Base-by-base conservation (phyloP, 805 yeast genomes). In the Saccharomycopsis lassenensis region DNA sequence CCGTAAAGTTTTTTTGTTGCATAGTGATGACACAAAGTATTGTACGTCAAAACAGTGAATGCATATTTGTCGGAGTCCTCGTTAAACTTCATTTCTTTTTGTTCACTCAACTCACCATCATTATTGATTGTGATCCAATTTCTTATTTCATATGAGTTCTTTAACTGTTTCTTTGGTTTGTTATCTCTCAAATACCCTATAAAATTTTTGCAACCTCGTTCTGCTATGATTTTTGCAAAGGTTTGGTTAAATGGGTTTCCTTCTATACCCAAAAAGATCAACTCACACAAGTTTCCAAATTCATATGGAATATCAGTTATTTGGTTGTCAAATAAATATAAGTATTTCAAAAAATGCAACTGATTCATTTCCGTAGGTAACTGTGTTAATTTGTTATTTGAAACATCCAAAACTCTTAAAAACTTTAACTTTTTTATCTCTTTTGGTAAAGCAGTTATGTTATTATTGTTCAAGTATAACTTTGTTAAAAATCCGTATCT, bases 21-120 rank as follows among this genome's bases (percentile, higher is more conserved):
- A 61, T 89, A 89, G 55, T 82, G 91, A 55, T 89, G 97, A 57
- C 98, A 91, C 54, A 91, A 65, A 2, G 93, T 84, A 60, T 91
- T 91, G 62, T 86, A 89, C 25, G 86, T 75, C 70, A 85, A 67
- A 31, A 87, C 61, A 1, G 95, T 79, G 56, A 91, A 86, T 4
- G 69, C 52, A 25, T 61, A 59, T 36, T 57, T 57, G 29, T 55
- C 57, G 10, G 29, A 12, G 5, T 26, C 17, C 24, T 53, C 35
- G 24, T 51, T 55, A 8, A 51, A 46, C 27, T 53, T 40, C 31
- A 54, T 57, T 1, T 48, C 49, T 11, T 43, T 48, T 23, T 51
- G 52, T 12, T 55, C 47, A 15, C 49, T 61, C 23, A 62, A 58
- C 51, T 81, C 87, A 14, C 85, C 89, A 50, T 81, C 89, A 25